Evolutionary conservation across 2,329 filamentous ascomycete genomes (phyloP), one percentile per base, ranked within the genome.

Genomic region (Epichloe amarillans): DNA sequence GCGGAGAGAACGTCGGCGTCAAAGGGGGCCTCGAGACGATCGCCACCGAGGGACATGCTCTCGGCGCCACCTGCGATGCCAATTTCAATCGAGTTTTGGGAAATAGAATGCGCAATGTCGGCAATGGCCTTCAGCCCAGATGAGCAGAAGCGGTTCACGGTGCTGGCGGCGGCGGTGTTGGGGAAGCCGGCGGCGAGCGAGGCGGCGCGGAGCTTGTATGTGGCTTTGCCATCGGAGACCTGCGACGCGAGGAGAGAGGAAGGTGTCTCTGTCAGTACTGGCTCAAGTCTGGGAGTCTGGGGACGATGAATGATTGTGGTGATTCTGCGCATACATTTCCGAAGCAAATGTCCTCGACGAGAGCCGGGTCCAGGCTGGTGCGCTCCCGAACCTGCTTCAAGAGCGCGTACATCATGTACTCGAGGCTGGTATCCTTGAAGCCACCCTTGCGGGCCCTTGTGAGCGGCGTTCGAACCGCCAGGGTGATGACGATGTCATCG

Each of bases 121-220:
- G 95, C 90, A 5, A 90, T 87, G 52, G 93, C 90, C 71, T 96
- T 94, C 57, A 98, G 83, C 37, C 93, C 93, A 0, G 90, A 96
- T 38, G 88, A 94, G 77, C 93, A 98, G 82, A 98, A 97, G 55
- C 93, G 85, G 76, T 97, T 97, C 52, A 95, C 77, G 42, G 85
- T 83, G 42, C 79, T 90, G 56, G 86, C 88, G 57, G 82, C 80
- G 46, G 87, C 78, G 6, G 91, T 96, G 73, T 93, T 90, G 58
- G 93, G 90, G 74, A 93, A 95, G 59, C 93, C 93, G 52, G 93
- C 93, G 46, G 88, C 87, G 55, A 97, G 84, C 55, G 86, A 77
- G 44, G 93, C 88, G 49, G 90, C 88, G 60, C 93, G 91, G 62
- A 86, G 74, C 68, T 94, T 91, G 79, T 96, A 96, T 52, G 91